Base-by-base conservation (phyloP, 148 eudicot genomes). In the Arbutus unedo region DNA sequence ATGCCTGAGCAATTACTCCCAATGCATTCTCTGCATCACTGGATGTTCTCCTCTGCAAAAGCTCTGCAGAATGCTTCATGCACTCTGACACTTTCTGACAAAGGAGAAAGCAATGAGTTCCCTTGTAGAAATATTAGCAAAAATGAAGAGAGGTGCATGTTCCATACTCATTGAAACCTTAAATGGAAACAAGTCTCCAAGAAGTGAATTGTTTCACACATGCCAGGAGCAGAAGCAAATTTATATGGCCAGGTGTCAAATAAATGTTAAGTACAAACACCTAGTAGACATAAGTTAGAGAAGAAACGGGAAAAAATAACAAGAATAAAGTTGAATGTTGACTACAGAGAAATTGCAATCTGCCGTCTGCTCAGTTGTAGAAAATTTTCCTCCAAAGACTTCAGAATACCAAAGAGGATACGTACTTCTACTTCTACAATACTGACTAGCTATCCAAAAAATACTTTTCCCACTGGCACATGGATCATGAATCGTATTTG, bases 71-170 rank as follows among this genome's bases (percentile, higher is more conserved):
- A 82, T 85, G 91, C 81, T 92, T 87, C 87, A 94, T 90, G 89
- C 86, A 94, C 41, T 89, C 92, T 44, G 85, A 86, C 70, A 90
- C 93, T 94, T 91, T 94, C 99, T 96, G 95, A 83, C 62, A 87
- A 59, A 55, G 21, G 41, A 6, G 71, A 70, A 5, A 57, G 5
- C 2, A 31, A 43, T 59, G 55, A 49, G 51, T 78, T 60, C 15
- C 16, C 6, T 47, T 55, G 74, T 13, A 64, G 77, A 64, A 51
- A 78, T n/a, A n/a, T 53, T 38, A 31, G 74, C 66, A 18, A 55
- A 14, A 77, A 77, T 10, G 38, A 38, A 57, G 11, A 38, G 9
- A 44, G 41, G n/a, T 62, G 55, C 56, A 6, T 64, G 66, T 66
- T 68, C 55, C 55, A 5, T 21, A 10, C 49, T 60, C 53, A 41